phyloP scores from a whole-genome alignment of 257 asterid genomes.

The Haberlea rhodopensis region DNA sequence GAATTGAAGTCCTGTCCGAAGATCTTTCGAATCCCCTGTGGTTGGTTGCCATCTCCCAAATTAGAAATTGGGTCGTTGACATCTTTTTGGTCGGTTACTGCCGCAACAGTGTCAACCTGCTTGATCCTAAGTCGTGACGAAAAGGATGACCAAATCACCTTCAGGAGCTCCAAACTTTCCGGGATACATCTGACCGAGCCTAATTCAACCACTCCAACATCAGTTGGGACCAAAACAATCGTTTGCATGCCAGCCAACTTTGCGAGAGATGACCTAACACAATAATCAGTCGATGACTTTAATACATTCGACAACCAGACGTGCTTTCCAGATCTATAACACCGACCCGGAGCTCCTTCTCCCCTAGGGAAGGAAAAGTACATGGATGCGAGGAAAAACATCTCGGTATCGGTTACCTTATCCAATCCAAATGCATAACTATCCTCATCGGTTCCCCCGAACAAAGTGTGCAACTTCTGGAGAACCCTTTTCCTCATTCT shows the following conservation, averaged over 20 bases:
- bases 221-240: conserved; percentile 79
- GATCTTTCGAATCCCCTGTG: conserved; percentile 45
- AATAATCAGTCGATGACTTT: conserved; percentile 49
- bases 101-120: conserved; percentile 37
- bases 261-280: conserved; percentile 79
- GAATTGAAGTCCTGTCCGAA: conserved; percentile 68
- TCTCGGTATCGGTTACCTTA: conserved; percentile 88
- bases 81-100: conserved; percentile 37
- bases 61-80: conserved; percentile 28
- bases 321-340: conserved; percentile 61
- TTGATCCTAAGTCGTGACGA: conserved; percentile 40
- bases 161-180: conserved; percentile 57
- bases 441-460: conserved; percentile 83
- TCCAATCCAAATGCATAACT: conserved; percentile 87
- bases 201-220: conserved; percentile 83
- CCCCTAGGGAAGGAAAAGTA: conserved; percentile 83
- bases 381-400: conserved; percentile 97
- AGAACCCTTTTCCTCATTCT: conserved; percentile 90
- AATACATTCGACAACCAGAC: conserved; percentile 64
- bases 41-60: conserved; percentile 34
- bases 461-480: conserved; percentile 64
- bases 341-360: conserved; percentile 87
- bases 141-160: conserved; percentile 49
- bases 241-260: conserved; percentile 88
- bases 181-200: conserved; percentile 83